A percentile compares a stretch with the other conserved stretches of the same genome.
phyloP scores from a whole-genome alignment of 2,329 filamentous ascomycete species.

The Aspergillus versicolor region DNA sequence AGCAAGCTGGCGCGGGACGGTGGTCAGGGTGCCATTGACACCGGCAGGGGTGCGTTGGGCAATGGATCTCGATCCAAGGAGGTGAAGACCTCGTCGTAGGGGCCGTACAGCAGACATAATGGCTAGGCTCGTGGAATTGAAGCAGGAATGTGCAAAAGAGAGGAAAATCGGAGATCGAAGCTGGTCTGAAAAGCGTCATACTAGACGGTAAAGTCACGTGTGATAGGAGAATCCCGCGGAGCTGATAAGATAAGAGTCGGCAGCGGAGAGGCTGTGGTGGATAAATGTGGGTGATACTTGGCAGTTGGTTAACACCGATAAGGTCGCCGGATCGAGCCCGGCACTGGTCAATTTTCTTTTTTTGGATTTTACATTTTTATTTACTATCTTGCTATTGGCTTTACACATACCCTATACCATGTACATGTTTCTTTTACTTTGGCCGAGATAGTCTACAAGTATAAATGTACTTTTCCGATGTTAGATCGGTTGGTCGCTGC shows the following conservation, averaged over 20 bases:
- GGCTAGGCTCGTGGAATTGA: constrained; percentile 16
- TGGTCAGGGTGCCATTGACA: constrained; percentile 31
- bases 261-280: background rate
- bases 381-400: background rate
- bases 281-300: background rate
- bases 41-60: constrained; percentile 26
- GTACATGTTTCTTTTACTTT: background rate
- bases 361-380: background rate
- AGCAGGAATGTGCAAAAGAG: constrained; percentile 11
- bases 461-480: background rate
- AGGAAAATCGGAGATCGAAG: background rate
- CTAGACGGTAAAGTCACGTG: constrained; percentile 40
- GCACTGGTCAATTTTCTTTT: constrained; percentile 5
- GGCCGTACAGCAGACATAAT: constrained; percentile 31
- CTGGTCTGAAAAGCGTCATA: constrained; percentile 15
- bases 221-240: constrained; percentile 32
- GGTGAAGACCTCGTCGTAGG: constrained; percentile 30
- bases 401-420: background rate
- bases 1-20: constrained; percentile 30
- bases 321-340: constrained; percentile 34
- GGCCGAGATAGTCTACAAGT: background rate
- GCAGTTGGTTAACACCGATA: constrained; percentile 32
- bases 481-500: background rate
- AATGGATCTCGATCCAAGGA: constrained; percentile 27
- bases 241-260: constrained; percentile 4